Conservation (phyloP, 2,329 filamentous ascomycete species). For the Fusarium robinianum region DNA sequence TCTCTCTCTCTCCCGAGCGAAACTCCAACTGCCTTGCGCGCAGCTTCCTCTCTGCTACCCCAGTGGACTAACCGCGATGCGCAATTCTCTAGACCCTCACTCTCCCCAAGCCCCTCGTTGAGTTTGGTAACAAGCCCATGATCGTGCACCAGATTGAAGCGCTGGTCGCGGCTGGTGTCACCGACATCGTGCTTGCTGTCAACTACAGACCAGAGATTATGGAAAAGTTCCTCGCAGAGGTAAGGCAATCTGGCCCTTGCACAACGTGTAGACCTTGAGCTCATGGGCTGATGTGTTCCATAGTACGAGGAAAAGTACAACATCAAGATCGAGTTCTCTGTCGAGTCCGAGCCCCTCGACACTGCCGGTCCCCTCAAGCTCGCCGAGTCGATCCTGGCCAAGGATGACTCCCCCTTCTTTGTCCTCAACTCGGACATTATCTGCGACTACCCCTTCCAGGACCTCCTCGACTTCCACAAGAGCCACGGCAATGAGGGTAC, state of each 20-base stretch:
- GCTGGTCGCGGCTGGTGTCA: conserved; percentile 89
- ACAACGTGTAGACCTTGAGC: not conserved
- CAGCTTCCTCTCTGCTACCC: conserved; percentile 1
- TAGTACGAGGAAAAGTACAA: conserved; percentile 91
- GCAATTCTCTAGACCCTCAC: conserved; percentile 75
- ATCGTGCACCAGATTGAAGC: conserved; percentile 98
- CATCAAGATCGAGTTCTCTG: conserved; percentile 95
- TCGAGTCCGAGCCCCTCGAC: conserved; percentile 93
- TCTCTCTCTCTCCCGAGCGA: conserved; percentile 16
- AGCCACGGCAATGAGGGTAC: conserved; percentile 92
- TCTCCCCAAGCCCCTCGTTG: conserved; percentile 94
- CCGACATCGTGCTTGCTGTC: conserved; percentile 95
- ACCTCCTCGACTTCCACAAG: conserved; percentile 91
- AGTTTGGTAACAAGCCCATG: conserved; percentile 99
- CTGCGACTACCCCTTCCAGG: conserved; percentile 94
- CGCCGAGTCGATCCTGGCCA: conserved; percentile 86
- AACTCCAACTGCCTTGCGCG: conserved; percentile 13
- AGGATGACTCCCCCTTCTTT: conserved; percentile 95
- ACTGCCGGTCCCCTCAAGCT: conserved; percentile 96
- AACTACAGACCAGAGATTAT: conserved; percentile 99
- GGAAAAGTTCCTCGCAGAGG: conserved; percentile 90
- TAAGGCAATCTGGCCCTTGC: conserved; percentile 43
- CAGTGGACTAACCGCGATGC: conserved; percentile 29
- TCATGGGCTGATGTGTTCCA: conserved; percentile 11
- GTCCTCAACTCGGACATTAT: conserved; percentile 98